Evolutionary conservation across 2,329 filamentous ascomycete species (phyloP), one percentile per base, ranked within the genome.

Genomic region (Colletotrichum gloeosporioides): DNA sequence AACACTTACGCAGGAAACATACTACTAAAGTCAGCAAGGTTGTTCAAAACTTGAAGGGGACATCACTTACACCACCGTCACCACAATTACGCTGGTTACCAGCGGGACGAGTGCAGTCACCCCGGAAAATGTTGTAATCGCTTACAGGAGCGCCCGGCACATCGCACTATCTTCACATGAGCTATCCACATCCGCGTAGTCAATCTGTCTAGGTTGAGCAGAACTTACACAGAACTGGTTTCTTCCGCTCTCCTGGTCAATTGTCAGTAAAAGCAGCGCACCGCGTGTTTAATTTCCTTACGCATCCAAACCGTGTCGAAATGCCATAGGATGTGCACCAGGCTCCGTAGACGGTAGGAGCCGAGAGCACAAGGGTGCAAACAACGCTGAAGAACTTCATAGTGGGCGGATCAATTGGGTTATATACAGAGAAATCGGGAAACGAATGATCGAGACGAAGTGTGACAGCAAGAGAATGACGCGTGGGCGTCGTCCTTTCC

Each of bases 271-370:
- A 49, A 4, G 44, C 3, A n/a, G 44, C 9, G 10, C 22, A 49
- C 3, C 1, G 18, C 18, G 9, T 22, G 1, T 22, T 7, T 22
- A 3, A 12, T 49, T 22, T 0, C 22, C 44, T 22, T 0, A 49
- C 44, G 44, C 18, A 49, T 49, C 44, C 18, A 4, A 49, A 49
- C 18, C 44, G 44, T 22, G 44, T 49, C 0, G 44, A 49, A 49
- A 49, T 49, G 44, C 44, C 44, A 2, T 49, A 49, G 0, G 44
- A 49, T 1, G 44, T 49, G 18, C 44, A 49, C 44, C 44, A 49
- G 18, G 44, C 18, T 49, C 44, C 18, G 44, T 49, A 49, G 44
- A 49, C 44, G 3, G 44, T 49, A 2, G 44, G 44, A 22, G 18
- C 18, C 6, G 3, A 49, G 18, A 49, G 18, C 9, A 18, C 0